These are phyloP conservation scores for Yamadazyma epiphylla DNA, from an alignment of 1,139 yeast species.

Conservation along the genomic window DNA sequence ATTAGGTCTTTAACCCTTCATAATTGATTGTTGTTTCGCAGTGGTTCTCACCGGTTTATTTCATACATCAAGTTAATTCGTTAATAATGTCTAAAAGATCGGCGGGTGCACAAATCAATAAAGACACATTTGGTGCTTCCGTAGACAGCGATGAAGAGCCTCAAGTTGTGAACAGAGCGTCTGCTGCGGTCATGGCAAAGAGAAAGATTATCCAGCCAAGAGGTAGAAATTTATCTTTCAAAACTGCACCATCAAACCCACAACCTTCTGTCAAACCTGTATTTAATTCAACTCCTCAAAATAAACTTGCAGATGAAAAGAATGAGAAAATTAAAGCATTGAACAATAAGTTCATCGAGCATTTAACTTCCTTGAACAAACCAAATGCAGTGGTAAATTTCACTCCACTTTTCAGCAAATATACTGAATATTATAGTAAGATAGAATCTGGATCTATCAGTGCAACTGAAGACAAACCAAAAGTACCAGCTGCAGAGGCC, in stretches of 20 bases:
- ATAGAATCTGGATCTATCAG: slow-evolving; percentile 23
- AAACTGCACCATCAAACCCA: slow-evolving; percentile 2
- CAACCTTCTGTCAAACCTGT: neutral
- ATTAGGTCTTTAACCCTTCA: no score
- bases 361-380: slow-evolving; percentile 40
- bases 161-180: slow-evolving; percentile 43
- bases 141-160: slow-evolving; percentile 30
- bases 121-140: slow-evolving; percentile 32
- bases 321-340: slow-evolving; percentile 58
- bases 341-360: slow-evolving; percentile 58
- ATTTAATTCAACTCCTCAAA: neutral
- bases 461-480: slow-evolving; percentile 1
- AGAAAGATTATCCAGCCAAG: slow-evolving; percentile 68
- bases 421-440: slow-evolving; percentile 50
- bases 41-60: no score
- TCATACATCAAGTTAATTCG: neutral
- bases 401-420: slow-evolving; percentile 54
- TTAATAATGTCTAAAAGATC: slow-evolving; percentile 58
- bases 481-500: slow-evolving; percentile 4
- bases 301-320: slow-evolving; percentile 13
- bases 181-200: slow-evolving; percentile 58
- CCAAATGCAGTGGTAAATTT: slow-evolving; percentile 57
- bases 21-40: no score
- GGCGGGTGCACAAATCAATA: slow-evolving; percentile 57
- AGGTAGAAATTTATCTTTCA: slow-evolving; percentile 14